Base-by-base conservation (phyloP, 2,329 filamentous ascomycete species). In the Didymella pomorum region DNA sequence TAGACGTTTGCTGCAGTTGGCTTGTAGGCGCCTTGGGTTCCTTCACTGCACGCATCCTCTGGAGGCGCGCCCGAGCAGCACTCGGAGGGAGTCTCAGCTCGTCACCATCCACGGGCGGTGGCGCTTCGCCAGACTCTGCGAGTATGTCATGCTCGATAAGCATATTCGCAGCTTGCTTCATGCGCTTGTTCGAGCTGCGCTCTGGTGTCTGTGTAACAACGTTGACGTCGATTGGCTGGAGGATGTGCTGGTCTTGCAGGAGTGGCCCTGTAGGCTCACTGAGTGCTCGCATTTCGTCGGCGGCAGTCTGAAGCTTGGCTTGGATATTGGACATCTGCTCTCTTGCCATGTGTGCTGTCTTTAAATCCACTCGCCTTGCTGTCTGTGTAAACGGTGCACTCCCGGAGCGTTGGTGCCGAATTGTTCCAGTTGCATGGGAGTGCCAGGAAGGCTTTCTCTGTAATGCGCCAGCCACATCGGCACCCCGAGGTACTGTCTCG, bases 381-480 rank as follows among this genome's bases (percentile, higher is more conserved):
- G 33, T 26, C 25, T 66, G 68, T 16, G 61, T 64, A 18, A 64
- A 66, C 9, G 72, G 74, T 6, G 66, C 64, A 52, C 72, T 76
- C 29, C 57, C 70, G 10, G 70, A 74, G 49, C 70, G 66, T 41
- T 75, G 66, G 33, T 69, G 63, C n/a, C 53, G 68, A 37, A 68
- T 42, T 37, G 47, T 60, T 14, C 64, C 64, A 2, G 58, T 61
- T 0, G 33, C 21, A n/a, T 61, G 58, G 4, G 63, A 54, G 31
- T 66, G 58, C n/a, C 53, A 58, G 2, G 48, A 55, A 16, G 49
- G 42, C 5, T 26, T 39, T 23, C 59, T 64, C 21, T 51, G 52
- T 31, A 58, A 26, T n/a, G 63, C 61, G 10, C 60, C 64, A 11
- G 79, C 76, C 6, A 77, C 79, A 12, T 63, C 55, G 14, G 73